These are phyloP conservation scores for Suhomyces terraborum DNA, from an alignment of 1,139 yeast species.

Conservation along the genomic window DNA sequence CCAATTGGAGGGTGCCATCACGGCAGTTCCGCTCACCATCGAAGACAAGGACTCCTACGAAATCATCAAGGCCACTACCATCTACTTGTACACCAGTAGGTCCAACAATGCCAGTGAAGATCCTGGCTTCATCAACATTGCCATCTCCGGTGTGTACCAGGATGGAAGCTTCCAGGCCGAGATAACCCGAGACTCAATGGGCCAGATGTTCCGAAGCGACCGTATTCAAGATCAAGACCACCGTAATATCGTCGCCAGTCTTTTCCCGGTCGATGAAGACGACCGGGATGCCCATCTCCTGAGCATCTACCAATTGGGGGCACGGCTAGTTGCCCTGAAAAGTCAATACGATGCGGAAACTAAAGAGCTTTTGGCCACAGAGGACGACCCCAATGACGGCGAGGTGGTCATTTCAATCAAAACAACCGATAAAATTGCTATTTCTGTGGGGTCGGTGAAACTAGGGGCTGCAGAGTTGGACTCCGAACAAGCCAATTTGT, in stretches of 20 bases:
- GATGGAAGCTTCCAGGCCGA: constrained; percentile 23
- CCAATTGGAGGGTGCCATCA: constrained; percentile 17
- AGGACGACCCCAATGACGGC: constrained; percentile 20
- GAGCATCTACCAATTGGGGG: constrained; percentile 6
- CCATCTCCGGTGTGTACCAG: constrained; percentile 22
- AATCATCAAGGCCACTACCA: constrained; percentile 20
- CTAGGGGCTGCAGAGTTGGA: constrained; percentile 21
- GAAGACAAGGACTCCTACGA: constrained; percentile 21
- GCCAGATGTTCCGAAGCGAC: constrained; percentile 8
- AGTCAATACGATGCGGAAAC: constrained; percentile 21
- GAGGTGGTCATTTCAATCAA: constrained; percentile 24
- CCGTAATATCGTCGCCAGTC: constrained; percentile 3
- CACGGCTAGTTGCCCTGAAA: constrained; percentile 7
- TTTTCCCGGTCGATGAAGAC: constrained; percentile 14
- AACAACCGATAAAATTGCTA: constrained; percentile 26
- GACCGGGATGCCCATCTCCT: constrained; percentile 2
- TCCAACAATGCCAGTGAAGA: constrained; percentile 10
- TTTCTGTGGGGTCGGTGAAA: constrained; percentile 28
- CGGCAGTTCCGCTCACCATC: constrained; percentile 25
- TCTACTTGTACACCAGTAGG: constrained; percentile 18
- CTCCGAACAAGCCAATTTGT: constrained; percentile 22
- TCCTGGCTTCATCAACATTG: constrained; percentile 18
- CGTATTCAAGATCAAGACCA: constrained; percentile 4
- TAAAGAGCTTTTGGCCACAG: constrained; percentile 21
- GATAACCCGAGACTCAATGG: constrained; percentile 10